Evolutionary conservation across 495 filamentous ascomycete genomes (phyloP).

Genomic region (Beverwykella pulmonaria): DNA sequence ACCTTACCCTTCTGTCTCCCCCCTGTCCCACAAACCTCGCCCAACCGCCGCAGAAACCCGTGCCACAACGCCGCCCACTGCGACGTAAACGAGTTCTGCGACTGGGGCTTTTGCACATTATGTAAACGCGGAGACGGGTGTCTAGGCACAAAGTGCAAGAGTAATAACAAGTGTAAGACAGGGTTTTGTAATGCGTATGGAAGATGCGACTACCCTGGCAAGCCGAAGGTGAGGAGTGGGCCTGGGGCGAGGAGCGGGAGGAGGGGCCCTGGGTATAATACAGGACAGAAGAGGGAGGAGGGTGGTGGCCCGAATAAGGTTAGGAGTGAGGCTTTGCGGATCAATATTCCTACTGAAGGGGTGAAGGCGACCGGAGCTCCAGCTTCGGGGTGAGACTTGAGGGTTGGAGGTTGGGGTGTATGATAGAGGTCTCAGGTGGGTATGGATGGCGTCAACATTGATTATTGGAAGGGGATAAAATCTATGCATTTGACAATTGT

Average conservation of each 20-base stretch:
- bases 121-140: constrained; percentile 23
- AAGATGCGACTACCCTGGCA: constrained; percentile 30
- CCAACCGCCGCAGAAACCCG: constrained; percentile 16
- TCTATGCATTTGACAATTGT: too few relatives aligned
- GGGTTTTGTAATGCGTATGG: constrained; percentile 33
- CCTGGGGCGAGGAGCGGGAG: constrained; percentile 13
- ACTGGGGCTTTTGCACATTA: constrained; percentile 29
- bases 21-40: neutral
- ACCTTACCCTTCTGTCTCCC: constrained; percentile 8
- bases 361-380: constrained; percentile 21
- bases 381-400: neutral
- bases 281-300: constrained; percentile 16
- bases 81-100: constrained; percentile 29
- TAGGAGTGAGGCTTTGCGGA: constrained; percentile 28
- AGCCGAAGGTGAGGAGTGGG: constrained; percentile 9
- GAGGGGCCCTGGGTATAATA: constrained; percentile 21
- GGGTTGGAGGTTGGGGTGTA: neutral
- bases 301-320: constrained; percentile 27
- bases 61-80: constrained; percentile 28
- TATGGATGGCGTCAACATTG: too few relatives aligned
- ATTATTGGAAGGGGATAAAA: too few relatives aligned
- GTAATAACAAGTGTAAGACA: constrained; percentile 29
- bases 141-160: constrained; percentile 27
- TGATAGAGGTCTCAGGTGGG: neutral
- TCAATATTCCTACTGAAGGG: constrained; percentile 28